A percentile compares a stretch with the other conserved stretches of the same genome.
phyloP scores from a whole-genome alignment of 768 basidiomycete species.

The Trametes cubensis region DNA sequence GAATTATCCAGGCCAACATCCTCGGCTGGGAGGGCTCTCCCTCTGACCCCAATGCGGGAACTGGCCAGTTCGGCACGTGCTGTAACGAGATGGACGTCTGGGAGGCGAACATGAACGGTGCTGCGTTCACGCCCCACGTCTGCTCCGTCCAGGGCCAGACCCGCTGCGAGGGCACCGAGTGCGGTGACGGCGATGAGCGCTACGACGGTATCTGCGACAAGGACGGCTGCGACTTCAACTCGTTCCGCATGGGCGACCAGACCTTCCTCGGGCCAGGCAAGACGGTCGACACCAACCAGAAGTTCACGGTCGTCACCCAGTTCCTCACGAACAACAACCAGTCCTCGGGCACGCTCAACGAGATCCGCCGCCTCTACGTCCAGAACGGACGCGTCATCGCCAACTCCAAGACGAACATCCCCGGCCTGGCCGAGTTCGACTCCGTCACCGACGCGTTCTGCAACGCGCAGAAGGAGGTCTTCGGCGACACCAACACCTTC shows the following conservation, averaged over 20 bases:
- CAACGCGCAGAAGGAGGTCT: conserved; percentile 46
- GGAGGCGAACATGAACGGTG: conserved; percentile 38
- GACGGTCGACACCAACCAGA: conserved; percentile 53
- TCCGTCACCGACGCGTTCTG: conserved; percentile 56
- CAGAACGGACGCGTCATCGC: conserved; percentile 56
- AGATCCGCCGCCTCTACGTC: conserved; percentile 60
- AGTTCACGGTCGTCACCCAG: conserved; percentile 62
- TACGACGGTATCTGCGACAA: conserved; percentile 53
- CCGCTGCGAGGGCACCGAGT: conserved; percentile 47
- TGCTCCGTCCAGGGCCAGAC: conserved; percentile 46
- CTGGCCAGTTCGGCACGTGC: conserved; percentile 36
- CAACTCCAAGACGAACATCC: conserved; percentile 52
- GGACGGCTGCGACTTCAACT: conserved; percentile 67
- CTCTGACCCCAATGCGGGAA: conserved; percentile 33
- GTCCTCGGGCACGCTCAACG: conserved; percentile 48
- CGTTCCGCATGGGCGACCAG: conserved; percentile 55
- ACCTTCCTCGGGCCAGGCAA: conserved; percentile 50
- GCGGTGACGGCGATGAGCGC: conserved; percentile 37
- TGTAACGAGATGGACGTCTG: conserved; percentile 42
- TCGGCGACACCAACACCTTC: conserved; percentile 50
- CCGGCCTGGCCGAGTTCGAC: conserved; percentile 46
- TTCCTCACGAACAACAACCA: conserved; percentile 53
- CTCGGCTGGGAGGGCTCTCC: conserved; percentile 31
- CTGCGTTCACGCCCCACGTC: conserved; percentile 35
- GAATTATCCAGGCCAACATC: conserved; percentile 35